These are phyloP conservation scores for Miscanthus lutarioriparius DNA, from an alignment of 176 grass and related monocot genomes.

Conservation along the genomic window DNA sequence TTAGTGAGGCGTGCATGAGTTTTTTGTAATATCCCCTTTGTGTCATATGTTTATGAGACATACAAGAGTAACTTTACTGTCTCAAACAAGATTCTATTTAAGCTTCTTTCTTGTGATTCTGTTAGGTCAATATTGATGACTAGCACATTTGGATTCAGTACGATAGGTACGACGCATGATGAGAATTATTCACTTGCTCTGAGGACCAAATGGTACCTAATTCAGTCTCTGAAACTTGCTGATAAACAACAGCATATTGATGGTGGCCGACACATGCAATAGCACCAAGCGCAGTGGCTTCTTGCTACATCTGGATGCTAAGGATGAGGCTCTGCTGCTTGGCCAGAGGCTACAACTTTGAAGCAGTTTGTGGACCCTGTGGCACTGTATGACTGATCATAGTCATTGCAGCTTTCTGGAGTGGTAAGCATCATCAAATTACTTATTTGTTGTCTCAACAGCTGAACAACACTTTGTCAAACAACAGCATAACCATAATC, in stretches of 20 bases:
- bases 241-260: background rate
- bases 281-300: constrained; percentile 30
- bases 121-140: background rate
- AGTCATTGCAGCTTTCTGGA: background rate
- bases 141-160: background rate
- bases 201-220: constrained; percentile 24
- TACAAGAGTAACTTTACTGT: background rate
- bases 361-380: background rate
- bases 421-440: background rate
- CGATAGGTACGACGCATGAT: background rate
- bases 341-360: constrained; percentile 3
- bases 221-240: constrained; percentile 14
- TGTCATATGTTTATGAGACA: background rate
- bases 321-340: constrained; percentile 27
- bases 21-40: background rate
- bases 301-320: constrained; percentile 34
- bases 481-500: background rate
- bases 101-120: background rate
- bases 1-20: background rate
- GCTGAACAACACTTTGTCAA: background rate
- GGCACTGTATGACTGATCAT: background rate
- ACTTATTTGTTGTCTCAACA: background rate
- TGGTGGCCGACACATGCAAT: background rate
- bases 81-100: background rate
- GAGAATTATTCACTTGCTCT: constrained; percentile 4